phyloP scores from a whole-genome alignment of 2,329 filamentous ascomycete genomes.

The Epichloe hybrida region DNA sequence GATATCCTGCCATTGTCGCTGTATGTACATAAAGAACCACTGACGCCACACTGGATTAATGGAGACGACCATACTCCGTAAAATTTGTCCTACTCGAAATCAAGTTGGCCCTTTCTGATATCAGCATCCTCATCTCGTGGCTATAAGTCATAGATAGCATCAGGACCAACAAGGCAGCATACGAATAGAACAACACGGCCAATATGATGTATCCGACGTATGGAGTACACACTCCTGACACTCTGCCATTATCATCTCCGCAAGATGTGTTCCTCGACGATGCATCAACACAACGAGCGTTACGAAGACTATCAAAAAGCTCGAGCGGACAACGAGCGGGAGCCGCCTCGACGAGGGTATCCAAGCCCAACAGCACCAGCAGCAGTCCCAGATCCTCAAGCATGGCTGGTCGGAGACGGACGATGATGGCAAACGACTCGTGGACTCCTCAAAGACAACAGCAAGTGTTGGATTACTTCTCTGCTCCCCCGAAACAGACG shows the following conservation, averaged over 20 bases:
- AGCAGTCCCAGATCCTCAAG: conserved; percentile 50
- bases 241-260: conserved; percentile 13
- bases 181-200: not conserved
- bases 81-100: too few relatives aligned
- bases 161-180: not conserved
- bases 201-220: conserved; percentile 19
- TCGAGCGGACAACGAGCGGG: conserved; percentile 34
- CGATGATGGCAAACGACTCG: conserved; percentile 36
- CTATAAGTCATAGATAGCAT: not conserved
- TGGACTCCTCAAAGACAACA: conserved; percentile 31
- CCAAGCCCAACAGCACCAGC: conserved; percentile 53
- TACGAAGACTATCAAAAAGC: conserved; percentile 34
- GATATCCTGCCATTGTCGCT: not conserved
- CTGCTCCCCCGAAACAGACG: conserved; percentile 6
- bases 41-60: not conserved
- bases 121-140: not conserved
- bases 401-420: conserved; percentile 38
- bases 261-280: conserved; percentile 36
- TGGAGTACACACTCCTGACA: conserved; percentile 13
- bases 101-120: too few relatives aligned
- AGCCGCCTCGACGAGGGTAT: conserved; percentile 41
- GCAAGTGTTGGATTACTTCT: conserved; percentile 28
- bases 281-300: conserved; percentile 35
- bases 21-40: not conserved
- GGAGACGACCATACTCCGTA: too few relatives aligned